These are phyloP conservation scores for Nephelium lappaceum DNA, from an alignment of 345 rosid species.

Conservation along the genomic window DNA sequence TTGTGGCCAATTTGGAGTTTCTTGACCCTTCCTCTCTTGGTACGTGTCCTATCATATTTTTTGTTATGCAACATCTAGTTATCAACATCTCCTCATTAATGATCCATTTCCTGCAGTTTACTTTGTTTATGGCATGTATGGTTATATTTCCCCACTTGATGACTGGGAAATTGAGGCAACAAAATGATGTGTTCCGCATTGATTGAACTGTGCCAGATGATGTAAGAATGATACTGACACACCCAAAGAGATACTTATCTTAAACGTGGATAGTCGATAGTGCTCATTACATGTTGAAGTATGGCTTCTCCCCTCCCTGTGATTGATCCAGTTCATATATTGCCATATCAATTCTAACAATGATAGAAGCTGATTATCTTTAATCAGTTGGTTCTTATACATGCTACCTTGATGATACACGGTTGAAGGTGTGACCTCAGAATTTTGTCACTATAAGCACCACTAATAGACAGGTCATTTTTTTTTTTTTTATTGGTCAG, in stretches of 20 bases:
- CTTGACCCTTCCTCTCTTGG: slow-evolving; percentile 96
- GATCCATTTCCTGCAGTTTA: slow-evolving; percentile 65
- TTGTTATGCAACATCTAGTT: slow-evolving; percentile 14
- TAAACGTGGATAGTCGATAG: slow-evolving; percentile 20
- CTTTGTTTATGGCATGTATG: slow-evolving; percentile 91
- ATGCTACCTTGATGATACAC: slow-evolving; percentile 11
- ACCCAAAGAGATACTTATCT: slow-evolving; percentile 24
- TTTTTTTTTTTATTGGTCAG: not conserved
- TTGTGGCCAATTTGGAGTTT: slow-evolving; percentile 97
- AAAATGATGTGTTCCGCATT: slow-evolving; percentile 62
- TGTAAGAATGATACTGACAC: slow-evolving; percentile 33
- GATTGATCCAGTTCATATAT: slow-evolving; percentile 14
- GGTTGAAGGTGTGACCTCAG: slow-evolving; percentile 13
- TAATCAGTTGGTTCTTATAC: slow-evolving; percentile 14
- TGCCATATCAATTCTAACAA: slow-evolving; percentile 17
- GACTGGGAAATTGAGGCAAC: slow-evolving; percentile 70
- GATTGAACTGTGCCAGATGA: slow-evolving; percentile 51
- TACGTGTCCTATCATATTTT: slow-evolving; percentile 26
- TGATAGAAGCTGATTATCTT: slow-evolving; percentile 25
- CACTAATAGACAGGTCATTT: not conserved
- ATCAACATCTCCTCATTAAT: slow-evolving; percentile 15
- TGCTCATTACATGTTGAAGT: slow-evolving; percentile 12
- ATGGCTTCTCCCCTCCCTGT: slow-evolving; percentile 3
- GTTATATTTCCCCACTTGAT: slow-evolving; percentile 73
- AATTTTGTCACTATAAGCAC: slow-evolving; percentile 4